phyloP scores from a whole-genome alignment of 108 stramenopile genomes.

The Skeletonema marinoi region DNA sequence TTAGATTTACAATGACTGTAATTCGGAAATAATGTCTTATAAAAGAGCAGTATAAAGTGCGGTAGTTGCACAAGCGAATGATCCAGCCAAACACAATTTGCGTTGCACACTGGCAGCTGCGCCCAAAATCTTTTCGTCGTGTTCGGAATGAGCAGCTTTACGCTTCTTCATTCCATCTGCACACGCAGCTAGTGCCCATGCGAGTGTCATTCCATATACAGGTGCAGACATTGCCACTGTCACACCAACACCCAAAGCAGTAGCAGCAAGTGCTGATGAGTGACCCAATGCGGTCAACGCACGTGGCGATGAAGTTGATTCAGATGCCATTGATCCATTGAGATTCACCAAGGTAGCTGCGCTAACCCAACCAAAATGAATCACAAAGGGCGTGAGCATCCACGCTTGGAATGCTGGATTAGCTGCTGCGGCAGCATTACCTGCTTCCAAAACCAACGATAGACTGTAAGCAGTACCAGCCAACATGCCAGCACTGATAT shows the following conservation, averaged over 20 bases:
- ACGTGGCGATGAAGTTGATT: slow-evolving; percentile 16
- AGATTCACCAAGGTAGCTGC: slow-evolving; percentile 78
- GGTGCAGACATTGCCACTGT: slow-evolving; percentile 47
- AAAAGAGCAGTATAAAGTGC: slow-evolving; percentile 26
- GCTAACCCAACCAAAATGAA: slow-evolving; percentile 80
- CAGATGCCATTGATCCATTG: slow-evolving; percentile 61
- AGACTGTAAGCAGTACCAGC: slow-evolving; percentile 64
- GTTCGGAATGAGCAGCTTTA: background rate
- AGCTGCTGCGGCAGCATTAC: slow-evolving; percentile 16
- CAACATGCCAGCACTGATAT: slow-evolving; percentile 52
- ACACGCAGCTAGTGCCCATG: slow-evolving; percentile 78
- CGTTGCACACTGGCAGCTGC: slow-evolving; percentile 41
- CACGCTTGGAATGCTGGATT: slow-evolving; percentile 12
- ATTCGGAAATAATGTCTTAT: background rate
- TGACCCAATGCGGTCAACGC: slow-evolving; percentile 56
- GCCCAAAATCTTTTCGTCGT: slow-evolving; percentile 24
- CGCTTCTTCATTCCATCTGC: slow-evolving; percentile 57
- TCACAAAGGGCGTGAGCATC: slow-evolving; percentile 49
- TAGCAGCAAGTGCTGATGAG: slow-evolving; percentile 63
- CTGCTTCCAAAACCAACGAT: slow-evolving; percentile 52
- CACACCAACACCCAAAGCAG: slow-evolving; percentile 59
- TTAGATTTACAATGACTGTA: background rate
- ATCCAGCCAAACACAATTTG: slow-evolving; percentile 46
- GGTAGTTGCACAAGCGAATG: slow-evolving; percentile 40
- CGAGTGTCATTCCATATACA: slow-evolving; percentile 62